phyloP scores from a whole-genome alignment of 768 basidiomycete species.

The Mycena maculata region DNA sequence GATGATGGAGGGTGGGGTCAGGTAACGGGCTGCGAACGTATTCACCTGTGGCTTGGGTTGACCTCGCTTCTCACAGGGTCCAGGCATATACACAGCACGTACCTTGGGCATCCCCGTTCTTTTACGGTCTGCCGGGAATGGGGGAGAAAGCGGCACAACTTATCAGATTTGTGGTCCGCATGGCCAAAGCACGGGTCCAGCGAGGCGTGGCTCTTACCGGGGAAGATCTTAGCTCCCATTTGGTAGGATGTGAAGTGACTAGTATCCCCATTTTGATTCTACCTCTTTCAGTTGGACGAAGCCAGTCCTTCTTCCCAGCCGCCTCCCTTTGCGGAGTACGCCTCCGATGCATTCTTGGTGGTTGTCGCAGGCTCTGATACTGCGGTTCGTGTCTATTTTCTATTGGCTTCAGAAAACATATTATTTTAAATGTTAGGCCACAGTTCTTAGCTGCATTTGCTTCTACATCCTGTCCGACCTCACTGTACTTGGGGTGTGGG shows the following conservation, averaged over 20 bases:
- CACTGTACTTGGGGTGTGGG: too few species aligned
- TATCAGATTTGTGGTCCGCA: background rate
- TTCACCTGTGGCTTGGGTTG: background rate
- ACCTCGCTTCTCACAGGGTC: conserved; percentile 2
- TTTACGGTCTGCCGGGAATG: conserved; percentile 7
- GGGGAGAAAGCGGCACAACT: background rate
- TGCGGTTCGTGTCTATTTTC: background rate
- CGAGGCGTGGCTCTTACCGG: background rate
- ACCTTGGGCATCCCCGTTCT: conserved; percentile 42
- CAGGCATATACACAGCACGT: conserved; percentile 31
- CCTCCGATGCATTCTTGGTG: conserved; percentile 1
- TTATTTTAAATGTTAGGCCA: background rate
- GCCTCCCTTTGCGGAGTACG: background rate
- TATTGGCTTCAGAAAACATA: background rate
- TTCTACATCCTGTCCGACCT: conserved; percentile 8
- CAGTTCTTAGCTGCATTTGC: background rate
- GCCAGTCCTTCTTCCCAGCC: background rate
- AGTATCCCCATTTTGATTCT: background rate
- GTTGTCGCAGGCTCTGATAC: conserved; percentile 15
- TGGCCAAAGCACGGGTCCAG: background rate
- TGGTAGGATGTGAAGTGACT: background rate
- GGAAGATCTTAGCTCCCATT: conserved; percentile 16
- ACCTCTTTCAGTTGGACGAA: conserved; percentile 9
- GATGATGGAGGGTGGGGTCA: conserved; percentile 44
- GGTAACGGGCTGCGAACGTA: conserved; percentile 2